phyloP scores from a whole-genome alignment of 2,329 filamentous ascomycete genomes.

The Allantophomopsis cytisporea region DNA sequence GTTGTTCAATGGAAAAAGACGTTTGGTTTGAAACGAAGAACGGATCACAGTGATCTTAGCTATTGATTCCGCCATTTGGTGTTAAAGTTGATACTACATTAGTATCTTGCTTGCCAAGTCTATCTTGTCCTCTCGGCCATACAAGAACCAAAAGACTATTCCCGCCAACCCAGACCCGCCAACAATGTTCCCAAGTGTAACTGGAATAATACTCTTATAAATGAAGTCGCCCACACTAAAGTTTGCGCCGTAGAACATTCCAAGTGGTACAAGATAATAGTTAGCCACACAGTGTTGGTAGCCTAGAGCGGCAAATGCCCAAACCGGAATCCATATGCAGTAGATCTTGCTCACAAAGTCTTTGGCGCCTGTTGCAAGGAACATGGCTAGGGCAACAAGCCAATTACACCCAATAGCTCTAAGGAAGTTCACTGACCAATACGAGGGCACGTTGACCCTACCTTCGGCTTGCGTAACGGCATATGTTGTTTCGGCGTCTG shows the following conservation, averaged over 20 bases:
- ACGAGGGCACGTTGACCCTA: conserved; percentile 3
- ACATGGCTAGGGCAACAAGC: conserved; percentile 12
- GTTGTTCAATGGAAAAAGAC: no score
- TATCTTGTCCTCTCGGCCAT: no score
- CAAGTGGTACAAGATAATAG: conserved; percentile 12
- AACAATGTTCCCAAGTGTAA: conserved; percentile 1
- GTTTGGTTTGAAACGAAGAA: no score
- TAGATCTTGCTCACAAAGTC: conserved; percentile 13
- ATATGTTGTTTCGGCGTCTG: not conserved
- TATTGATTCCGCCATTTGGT: no score
- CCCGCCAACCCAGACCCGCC: not conserved
- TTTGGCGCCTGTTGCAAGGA: conserved; percentile 6
- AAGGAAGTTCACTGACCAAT: conserved; percentile 11
- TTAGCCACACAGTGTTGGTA: conserved; percentile 15
- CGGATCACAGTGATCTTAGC: no score
- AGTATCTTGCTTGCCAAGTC: no score
- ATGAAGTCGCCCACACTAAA: conserved; percentile 26
- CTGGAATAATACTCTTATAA: conserved; percentile 1
- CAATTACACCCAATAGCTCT: conserved; percentile 14
- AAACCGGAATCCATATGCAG: conserved; percentile 13
- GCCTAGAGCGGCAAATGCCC: conserved; percentile 10
- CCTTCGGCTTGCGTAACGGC: conserved; percentile 1
- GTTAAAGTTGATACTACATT: no score
- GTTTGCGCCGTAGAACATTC: conserved; percentile 16
- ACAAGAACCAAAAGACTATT: not conserved